These are phyloP conservation scores for Erysimum cheiri DNA, from an alignment of 441 rosid species.

Conservation along the genomic window DNA sequence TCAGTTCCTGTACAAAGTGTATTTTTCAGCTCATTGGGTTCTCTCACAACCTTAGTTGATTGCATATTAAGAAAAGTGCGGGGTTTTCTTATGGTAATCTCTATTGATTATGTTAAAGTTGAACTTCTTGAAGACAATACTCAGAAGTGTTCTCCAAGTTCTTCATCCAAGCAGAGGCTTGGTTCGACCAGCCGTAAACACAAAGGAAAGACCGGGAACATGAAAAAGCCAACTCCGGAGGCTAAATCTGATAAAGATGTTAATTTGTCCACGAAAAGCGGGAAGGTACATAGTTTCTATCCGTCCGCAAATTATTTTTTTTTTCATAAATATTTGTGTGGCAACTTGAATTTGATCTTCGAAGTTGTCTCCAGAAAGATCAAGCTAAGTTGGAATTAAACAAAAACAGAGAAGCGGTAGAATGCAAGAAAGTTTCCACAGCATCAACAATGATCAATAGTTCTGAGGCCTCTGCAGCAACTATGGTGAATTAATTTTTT, in stretches of 20 bases:
- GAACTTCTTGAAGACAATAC: conserved; percentile 82
- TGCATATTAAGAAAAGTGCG: conserved; percentile 76
- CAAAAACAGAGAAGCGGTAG: conserved; percentile 48
- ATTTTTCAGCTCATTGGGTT: conserved; percentile 75
- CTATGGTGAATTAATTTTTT: conserved; percentile 54
- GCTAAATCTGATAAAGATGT: conserved; percentile 44
- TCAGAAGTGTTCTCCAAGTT: conserved; percentile 52
- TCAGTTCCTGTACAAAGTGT: conserved; percentile 51
- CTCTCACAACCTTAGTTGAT: conserved; percentile 71
- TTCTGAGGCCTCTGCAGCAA: conserved; percentile 48
- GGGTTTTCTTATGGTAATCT: conserved; percentile 73
- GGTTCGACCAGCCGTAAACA: conserved; percentile 58
- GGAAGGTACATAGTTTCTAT: conserved; percentile 53
- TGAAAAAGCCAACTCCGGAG: conserved; percentile 54
- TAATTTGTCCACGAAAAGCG: conserved; percentile 41
- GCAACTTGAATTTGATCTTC: conserved; percentile 33
- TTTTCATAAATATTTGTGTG: conserved; percentile 14
- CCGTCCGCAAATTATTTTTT: conserved; percentile 1
- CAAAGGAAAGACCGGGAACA: conserved; percentile 59
- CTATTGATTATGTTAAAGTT: conserved; percentile 75
- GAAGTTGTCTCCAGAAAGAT: conserved; percentile 55
- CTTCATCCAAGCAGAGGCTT: conserved; percentile 62
- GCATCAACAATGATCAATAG: conserved; percentile 47
- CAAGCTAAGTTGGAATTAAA: conserved; percentile 42
- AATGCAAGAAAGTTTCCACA: conserved; percentile 50